Evolutionary conservation across 129 eudicot species (phyloP).

Genomic region (Kitagawia praeruptora): DNA sequence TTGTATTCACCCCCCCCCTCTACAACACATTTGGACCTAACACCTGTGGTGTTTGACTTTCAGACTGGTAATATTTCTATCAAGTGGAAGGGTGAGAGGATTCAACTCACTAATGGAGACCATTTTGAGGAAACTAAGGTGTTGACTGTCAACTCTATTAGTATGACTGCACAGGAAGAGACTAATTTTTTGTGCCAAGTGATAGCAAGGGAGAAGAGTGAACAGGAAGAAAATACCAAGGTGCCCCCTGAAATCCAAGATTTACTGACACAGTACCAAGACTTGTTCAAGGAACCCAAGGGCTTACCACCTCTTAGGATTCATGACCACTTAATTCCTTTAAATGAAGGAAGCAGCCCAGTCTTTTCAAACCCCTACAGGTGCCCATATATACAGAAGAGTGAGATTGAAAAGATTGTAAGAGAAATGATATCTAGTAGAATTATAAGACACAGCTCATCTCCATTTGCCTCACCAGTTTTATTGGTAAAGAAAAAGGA

Average conservation of each 20-base stretch:
- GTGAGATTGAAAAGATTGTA: neutral
- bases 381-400: neutral
- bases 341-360: neutral
- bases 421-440: neutral
- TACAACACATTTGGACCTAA: too few relatives aligned
- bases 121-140: too few relatives aligned
- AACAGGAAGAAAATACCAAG: accelerated
- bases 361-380: neutral
- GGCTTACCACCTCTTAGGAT: accelerated
- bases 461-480: neutral
- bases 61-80: too few relatives aligned
- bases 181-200: too few relatives aligned
- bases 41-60: too few relatives aligned
- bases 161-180: too few relatives aligned
- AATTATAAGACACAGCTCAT: neutral
- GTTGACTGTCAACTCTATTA: too few relatives aligned
- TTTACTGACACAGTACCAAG: neutral
- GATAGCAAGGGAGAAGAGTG: too few relatives aligned
- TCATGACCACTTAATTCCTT: neutral
- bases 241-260: too few relatives aligned
- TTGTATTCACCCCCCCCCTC: too few relatives aligned
- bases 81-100: too few relatives aligned
- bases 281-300: neutral
- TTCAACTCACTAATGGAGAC: too few relatives aligned
- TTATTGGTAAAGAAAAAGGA: neutral